Conservation (phyloP, 768 basidiomycete species). For the Termitomyces sp. region DNA sequence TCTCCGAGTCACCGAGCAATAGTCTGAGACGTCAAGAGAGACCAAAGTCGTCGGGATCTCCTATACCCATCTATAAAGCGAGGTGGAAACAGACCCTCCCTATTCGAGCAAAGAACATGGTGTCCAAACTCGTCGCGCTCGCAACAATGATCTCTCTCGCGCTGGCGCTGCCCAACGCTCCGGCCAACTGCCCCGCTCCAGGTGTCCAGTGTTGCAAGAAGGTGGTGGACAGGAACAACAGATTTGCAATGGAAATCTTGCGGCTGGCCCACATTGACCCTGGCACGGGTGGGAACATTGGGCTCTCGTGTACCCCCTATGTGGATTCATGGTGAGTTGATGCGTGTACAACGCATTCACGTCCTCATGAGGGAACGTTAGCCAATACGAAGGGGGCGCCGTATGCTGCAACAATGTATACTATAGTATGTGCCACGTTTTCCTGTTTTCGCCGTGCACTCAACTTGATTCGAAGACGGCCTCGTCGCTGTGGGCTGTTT, state of each 20-base stretch:
- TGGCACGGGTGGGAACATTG: background rate
- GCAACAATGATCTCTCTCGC: background rate
- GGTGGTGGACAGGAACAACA: background rate
- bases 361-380: background rate
- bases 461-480: background rate
- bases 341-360: background rate
- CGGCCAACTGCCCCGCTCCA: conserved; percentile 3
- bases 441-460: background rate
- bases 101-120: background rate
- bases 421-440: background rate
- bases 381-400: background rate
- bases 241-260: background rate
- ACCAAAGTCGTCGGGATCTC: background rate
- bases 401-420: conserved; percentile 8
- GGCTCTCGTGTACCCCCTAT: background rate
- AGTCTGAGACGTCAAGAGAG: background rate
- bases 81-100: background rate
- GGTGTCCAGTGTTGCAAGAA: conserved; percentile 7
- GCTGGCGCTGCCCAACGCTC: background rate
- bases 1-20: background rate
- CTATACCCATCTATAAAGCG: conserved; percentile 2
- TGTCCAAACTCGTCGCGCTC: background rate
- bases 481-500: conserved; percentile 1
- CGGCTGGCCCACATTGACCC: background rate
- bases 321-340: conserved; percentile 1